Evolutionary conservation across 1,284 basidiomycete species (phyloP).

Genomic region (Grifola frondosa): DNA sequence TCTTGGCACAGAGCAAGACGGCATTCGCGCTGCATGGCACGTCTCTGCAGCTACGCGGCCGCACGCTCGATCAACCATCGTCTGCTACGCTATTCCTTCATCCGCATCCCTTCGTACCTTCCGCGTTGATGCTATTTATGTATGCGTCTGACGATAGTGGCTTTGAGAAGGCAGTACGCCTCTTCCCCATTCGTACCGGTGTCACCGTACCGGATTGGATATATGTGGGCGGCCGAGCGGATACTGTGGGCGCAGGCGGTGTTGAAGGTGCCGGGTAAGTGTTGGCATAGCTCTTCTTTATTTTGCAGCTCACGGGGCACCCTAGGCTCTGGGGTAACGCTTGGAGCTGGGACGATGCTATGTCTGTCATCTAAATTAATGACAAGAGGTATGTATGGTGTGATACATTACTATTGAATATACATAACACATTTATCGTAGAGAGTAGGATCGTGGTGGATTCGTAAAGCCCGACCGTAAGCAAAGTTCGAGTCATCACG

Average conservation of each 20-base stretch:
- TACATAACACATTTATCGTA: conserved; percentile 38
- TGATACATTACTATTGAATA: conserved; percentile 37
- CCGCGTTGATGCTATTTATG: conserved; percentile 54
- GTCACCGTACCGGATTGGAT: conserved; percentile 76
- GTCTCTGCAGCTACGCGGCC: conserved; percentile 17
- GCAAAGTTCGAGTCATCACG: conserved; percentile 55
- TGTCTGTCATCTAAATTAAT: conserved; percentile 49
- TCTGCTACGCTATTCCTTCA: conserved; percentile 68
- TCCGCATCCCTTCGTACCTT: conserved; percentile 53
- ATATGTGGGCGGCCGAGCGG: conserved; percentile 51
- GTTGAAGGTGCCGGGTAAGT: conserved; percentile 72
- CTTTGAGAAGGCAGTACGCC: conserved; percentile 61
- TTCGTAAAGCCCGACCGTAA: conserved; percentile 40
- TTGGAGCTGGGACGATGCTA: conserved; percentile 58
- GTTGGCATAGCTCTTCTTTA: no score
- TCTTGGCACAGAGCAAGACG: conserved; percentile 27
- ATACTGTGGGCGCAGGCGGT: conserved; percentile 64
- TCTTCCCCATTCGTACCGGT: conserved; percentile 83
- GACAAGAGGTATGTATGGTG: conserved; percentile 32
- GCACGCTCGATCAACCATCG: conserved; percentile 9
- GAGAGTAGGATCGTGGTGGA: conserved; percentile 32
- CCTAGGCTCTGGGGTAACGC: conserved; percentile 44
- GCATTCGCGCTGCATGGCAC: conserved; percentile 30
- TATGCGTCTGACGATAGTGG: conserved; percentile 54
- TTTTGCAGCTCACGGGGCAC: no score